A percentile compares a stretch with the other conserved stretches of the same genome.
Evolutionary conservation across 495 filamentous ascomycete genomes (phyloP).

Genomic region (Amphirosellinia nigrospora): DNA sequence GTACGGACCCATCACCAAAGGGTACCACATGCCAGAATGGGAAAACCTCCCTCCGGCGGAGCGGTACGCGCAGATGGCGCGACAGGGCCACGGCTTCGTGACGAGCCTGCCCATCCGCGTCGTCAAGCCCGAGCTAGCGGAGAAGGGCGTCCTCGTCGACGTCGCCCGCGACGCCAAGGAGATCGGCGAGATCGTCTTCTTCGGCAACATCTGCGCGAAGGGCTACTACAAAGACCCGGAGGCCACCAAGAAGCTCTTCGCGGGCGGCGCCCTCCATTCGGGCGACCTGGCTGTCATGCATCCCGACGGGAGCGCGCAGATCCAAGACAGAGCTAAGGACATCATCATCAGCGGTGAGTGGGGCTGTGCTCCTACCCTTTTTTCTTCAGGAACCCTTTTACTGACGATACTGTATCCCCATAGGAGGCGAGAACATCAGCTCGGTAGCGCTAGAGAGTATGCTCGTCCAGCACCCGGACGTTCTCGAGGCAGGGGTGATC

Average conservation of each 20-base stretch:
- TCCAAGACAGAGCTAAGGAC: constrained; percentile 93
- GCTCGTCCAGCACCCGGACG: constrained; percentile 86
- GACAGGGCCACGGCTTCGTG: constrained; percentile 89
- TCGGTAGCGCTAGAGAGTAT: constrained; percentile 90
- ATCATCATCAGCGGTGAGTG: constrained; percentile 93
- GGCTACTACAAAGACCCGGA: constrained; percentile 91
- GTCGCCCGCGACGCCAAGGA: constrained; percentile 83
- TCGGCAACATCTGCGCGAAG: constrained; percentile 88
- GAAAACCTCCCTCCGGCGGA: constrained; percentile 70
- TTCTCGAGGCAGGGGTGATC: constrained; percentile 90
- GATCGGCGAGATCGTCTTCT: constrained; percentile 91
- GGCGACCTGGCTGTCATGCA: constrained; percentile 95
- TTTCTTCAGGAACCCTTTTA: not conserved
- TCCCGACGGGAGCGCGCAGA: constrained; percentile 86
- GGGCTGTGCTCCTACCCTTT: not conserved
- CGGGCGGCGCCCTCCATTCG: constrained; percentile 83
- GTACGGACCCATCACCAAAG: constrained; percentile 94
- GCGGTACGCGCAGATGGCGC: constrained; percentile 84
- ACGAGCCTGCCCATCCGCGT: constrained; percentile 82
- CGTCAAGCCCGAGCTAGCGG: constrained; percentile 75
- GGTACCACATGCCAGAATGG: constrained; percentile 87
- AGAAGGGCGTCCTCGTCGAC: constrained; percentile 69
- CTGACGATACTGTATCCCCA: not conserved
- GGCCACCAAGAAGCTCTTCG: constrained; percentile 87
- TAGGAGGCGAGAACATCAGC: constrained; percentile 96